These are phyloP conservation scores for Boletellus emodensis DNA, from an alignment of 768 basidiomycete species.

Conservation along the genomic window DNA sequence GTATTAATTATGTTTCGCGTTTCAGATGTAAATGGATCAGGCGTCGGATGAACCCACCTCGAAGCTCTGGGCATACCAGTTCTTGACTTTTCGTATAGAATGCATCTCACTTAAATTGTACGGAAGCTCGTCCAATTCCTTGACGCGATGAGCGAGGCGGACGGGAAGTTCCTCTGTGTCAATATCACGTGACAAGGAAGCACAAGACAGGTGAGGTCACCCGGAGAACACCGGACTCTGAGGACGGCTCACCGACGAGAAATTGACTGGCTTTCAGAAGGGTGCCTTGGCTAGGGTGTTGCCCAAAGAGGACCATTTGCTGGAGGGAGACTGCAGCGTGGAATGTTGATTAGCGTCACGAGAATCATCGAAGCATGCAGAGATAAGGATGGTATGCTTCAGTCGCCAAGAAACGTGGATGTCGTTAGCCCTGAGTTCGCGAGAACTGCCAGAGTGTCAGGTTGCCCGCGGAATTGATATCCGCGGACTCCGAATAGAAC, in stretches of 20 bases:
- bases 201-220: no score
- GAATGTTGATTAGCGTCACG: conserved; percentile 7
- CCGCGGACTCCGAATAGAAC: neutral
- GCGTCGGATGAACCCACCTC: conserved; percentile 54
- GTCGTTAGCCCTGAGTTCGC: neutral
- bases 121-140: conserved; percentile 92
- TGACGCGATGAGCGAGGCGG: conserved; percentile 90
- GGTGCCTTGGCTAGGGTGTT: conserved; percentile 93
- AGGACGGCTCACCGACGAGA: conserved; percentile 56
- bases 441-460: neutral
- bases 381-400: neutral
- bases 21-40: neutral
- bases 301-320: conserved; percentile 97
- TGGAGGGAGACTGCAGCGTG: conserved; percentile 75
- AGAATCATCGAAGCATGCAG: neutral
- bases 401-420: neutral
- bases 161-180: conserved; percentile 85
- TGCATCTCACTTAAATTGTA: conserved; percentile 90
- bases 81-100: conserved; percentile 89
- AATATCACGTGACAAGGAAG: neutral
- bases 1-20: no score
- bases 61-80: conserved; percentile 99
- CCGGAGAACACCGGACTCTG: neutral
- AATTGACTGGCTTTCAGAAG: conserved; percentile 88
- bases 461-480: neutral